Percentiles rank a stretch among this genome's conserved stretches.
phyloP scores from a whole-genome alignment of 306 rosid species.

The Prunus davidiana region DNA sequence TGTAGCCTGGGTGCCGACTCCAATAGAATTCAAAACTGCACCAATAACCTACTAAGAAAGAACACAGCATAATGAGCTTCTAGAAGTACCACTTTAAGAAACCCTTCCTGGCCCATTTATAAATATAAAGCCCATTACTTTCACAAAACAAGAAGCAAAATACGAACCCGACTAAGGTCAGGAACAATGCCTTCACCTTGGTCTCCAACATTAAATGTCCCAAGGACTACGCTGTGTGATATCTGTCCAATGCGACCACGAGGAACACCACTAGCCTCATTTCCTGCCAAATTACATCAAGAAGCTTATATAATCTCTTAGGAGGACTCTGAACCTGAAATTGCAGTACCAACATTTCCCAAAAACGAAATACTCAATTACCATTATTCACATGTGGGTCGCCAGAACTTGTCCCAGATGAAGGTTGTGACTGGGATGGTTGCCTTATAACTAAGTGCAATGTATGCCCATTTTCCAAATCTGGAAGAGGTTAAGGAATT shows the following conservation, averaged over 20 bases:
- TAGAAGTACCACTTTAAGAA: not conserved
- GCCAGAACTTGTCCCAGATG: constrained; percentile 45
- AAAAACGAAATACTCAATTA: constrained; percentile 38
- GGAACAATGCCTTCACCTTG: constrained; percentile 84
- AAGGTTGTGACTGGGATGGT: constrained; percentile 60
- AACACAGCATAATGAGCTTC: constrained; percentile 2
- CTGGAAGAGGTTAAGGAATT: constrained; percentile 61
- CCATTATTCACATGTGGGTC: constrained; percentile 48
- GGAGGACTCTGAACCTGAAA: not conserved
- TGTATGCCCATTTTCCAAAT: constrained; percentile 92
- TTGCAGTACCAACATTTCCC: constrained; percentile 5
- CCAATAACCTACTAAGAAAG: constrained; percentile 71
- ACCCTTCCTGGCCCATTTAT: not conserved
- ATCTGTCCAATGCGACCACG: constrained; percentile 81
- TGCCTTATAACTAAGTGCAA: constrained; percentile 95
- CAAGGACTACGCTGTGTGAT: constrained; percentile 96
- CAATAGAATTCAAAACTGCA: constrained; percentile 87
- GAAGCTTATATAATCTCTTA: constrained; percentile 11
- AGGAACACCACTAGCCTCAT: constrained; percentile 59
- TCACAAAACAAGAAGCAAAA: constrained; percentile 10
- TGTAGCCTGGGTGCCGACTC: constrained; percentile 61
- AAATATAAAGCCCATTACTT: not conserved
- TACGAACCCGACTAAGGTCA: constrained; percentile 75
- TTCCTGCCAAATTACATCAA: constrained; percentile 43
- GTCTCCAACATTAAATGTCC: constrained; percentile 89